A percentile compares a stretch with the other conserved stretches of the same genome.
Conservation (phyloP, 2,329 filamentous ascomycete genomes). For the Ophiostoma himal-ulmi region DNA sequence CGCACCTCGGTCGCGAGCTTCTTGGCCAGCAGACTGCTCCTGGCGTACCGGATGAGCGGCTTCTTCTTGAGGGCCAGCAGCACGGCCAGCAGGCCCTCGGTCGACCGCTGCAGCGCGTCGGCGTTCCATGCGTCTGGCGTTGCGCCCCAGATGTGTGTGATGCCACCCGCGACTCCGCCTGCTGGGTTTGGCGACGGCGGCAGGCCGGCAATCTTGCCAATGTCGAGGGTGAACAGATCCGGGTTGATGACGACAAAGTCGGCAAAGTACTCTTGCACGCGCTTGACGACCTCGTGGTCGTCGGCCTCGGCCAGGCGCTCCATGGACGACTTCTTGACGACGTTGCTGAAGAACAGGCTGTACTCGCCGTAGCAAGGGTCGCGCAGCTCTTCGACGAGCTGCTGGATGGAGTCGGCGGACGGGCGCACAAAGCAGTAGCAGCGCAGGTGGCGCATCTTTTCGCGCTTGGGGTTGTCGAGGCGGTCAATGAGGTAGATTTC, state of each 20-base stretch:
- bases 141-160: constrained; percentile 70
- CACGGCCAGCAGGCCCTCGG: constrained; percentile 79
- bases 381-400: constrained; percentile 87
- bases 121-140: constrained; percentile 85
- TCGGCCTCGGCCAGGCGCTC: constrained; percentile 94
- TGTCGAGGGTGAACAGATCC: constrained; percentile 77
- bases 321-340: constrained; percentile 91
- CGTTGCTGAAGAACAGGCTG: constrained; percentile 94
- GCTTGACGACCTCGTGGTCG: constrained; percentile 92
- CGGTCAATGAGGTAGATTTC: constrained; percentile 98
- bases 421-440: constrained; percentile 92
- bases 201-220: constrained; percentile 34
- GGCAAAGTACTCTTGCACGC: constrained; percentile 91
- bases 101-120: constrained; percentile 77
- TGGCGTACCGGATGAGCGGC: constrained; percentile 87
- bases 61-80: constrained; percentile 93
- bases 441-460: constrained; percentile 96
- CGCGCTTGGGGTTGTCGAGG: constrained; percentile 78
- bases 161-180: constrained; percentile 7
- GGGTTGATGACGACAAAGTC: constrained; percentile 95
- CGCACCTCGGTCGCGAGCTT: constrained; percentile 90
- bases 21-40: constrained; percentile 81
- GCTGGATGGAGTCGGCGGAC: constrained; percentile 85
- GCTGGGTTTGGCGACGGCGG: not conserved
- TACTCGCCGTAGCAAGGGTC: constrained; percentile 98